Base-by-base conservation (phyloP, 2,329 filamentous ascomycete species). In the Diplodia seriata region DNA sequence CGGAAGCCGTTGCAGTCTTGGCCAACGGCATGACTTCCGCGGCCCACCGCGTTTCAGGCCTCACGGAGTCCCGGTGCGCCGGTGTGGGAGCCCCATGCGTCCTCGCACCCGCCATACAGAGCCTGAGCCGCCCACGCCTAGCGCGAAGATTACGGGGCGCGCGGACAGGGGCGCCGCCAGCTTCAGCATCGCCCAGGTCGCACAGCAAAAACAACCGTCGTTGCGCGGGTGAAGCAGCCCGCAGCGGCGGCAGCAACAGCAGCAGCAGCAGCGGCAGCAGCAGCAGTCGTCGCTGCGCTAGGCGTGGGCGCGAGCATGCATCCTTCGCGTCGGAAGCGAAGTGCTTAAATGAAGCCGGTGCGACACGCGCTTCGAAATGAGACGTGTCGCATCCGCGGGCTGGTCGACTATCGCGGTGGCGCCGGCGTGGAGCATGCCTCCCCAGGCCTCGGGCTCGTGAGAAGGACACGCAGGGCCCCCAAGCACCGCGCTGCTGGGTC, bases 1-100 rank as follows among this genome's bases (percentile, higher is more conserved):
- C 23, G 40, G 26, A 20, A 49, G 59, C 59, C 59, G 29, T 50
- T 63, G 40, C 43, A 8, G 8, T 26, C 55, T 56, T 47, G 12
- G 38, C 55, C 14, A 63, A 63, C 59, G 59, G 59, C 57, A 63
- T 63, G 59, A 51, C 59, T 50, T 63, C 59, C 59, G 59, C 57
- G 53, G 29, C 43, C 43, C 57, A 51, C 40, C 40, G 43, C 43
- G 43, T 50, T 63, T 51, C 59, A 63, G 55, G 59, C 43, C 43
- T 51, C 59, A 59, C 40, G 43, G 29, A 51, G 59, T 50, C 59
- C 59, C 47, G 31, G 59, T 49, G 47, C 59, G 43, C 40, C 47
- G 59, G 59, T 23, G 43, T 63, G 59, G 59, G 59, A 50, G 59
- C 26, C 43, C 43, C 53, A 33, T 31, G 53, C 53, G 26, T 15